A percentile compares a stretch with the other conserved stretches of the same genome.
These are phyloP conservation scores for Solanum neorickii DNA, from an alignment of 257 asterid genomes.

Conservation along the genomic window DNA sequence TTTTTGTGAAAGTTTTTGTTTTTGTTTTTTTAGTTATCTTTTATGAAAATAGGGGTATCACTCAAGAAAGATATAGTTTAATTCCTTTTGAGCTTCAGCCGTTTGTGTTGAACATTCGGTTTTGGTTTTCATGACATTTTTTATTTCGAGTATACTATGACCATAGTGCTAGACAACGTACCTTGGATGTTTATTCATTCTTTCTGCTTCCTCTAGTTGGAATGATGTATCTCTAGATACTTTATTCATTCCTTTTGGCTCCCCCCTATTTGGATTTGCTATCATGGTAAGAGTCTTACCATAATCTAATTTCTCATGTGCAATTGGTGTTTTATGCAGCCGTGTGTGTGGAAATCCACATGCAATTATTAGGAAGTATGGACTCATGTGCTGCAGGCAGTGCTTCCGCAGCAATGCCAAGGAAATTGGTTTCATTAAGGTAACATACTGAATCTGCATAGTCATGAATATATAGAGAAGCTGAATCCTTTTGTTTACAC, in stretches of 20 bases:
- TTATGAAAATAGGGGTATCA: background rate
- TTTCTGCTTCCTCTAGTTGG: background rate
- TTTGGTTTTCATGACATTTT: background rate
- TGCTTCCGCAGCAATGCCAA: constrained; percentile 13
- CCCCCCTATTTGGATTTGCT: background rate
- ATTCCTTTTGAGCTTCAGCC: background rate
- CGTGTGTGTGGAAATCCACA: constrained; percentile 11
- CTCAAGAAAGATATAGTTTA: background rate
- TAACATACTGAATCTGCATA: background rate
- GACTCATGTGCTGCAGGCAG: constrained; percentile 13
- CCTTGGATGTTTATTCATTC: background rate
- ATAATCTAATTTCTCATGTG: background rate
- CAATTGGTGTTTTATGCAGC: background rate
- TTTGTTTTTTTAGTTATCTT: background rate
- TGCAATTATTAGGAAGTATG: constrained; percentile 9
- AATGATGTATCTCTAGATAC: background rate
- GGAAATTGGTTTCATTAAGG: constrained; percentile 13
- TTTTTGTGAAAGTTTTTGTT: background rate
- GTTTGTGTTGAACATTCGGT: background rate
- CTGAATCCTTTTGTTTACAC: background rate
- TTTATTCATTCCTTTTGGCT: background rate
- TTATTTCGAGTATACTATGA: no score
- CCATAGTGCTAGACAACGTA: no score
- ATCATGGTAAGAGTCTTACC: background rate
- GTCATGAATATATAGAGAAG: background rate